Evolutionary conservation across 192 early-diverging fungal genomes (phyloP).

Genomic region (Coemansia sp.): DNA sequence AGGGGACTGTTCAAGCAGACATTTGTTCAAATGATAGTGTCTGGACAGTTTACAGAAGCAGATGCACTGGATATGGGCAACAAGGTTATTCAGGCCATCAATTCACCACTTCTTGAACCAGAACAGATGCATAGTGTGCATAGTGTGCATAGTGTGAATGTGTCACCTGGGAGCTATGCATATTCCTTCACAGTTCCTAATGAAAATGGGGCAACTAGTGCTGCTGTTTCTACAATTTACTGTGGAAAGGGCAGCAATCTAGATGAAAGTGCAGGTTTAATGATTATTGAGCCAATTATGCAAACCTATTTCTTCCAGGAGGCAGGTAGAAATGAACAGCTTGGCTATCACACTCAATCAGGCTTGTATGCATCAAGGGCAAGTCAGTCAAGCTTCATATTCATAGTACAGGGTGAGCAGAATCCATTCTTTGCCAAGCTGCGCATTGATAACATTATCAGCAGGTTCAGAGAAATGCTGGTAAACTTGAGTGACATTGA

Average conservation of each 20-base stretch:
- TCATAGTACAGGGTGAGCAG: slow-evolving; percentile 80
- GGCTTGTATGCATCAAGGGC: not conserved
- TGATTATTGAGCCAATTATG: slow-evolving; percentile 69
- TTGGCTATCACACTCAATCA: slow-evolving; percentile 57
- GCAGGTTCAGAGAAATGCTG: slow-evolving; percentile 34
- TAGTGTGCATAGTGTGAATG: not conserved
- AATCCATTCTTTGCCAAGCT: slow-evolving; percentile 75
- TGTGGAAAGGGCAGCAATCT: slow-evolving; percentile 65
- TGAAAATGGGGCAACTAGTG: slow-evolving; percentile 76
- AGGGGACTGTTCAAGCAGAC: slow-evolving; percentile 65
- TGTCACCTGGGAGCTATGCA: slow-evolving; percentile 29
- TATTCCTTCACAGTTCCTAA: slow-evolving; percentile 48
- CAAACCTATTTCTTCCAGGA: slow-evolving; percentile 84
- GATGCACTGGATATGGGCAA: slow-evolving; percentile 61
- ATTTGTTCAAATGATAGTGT: slow-evolving; percentile 71
- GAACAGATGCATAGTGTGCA: slow-evolving; percentile 2
- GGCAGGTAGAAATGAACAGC: slow-evolving; percentile 83
- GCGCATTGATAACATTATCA: slow-evolving; percentile 76
- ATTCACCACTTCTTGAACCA: slow-evolving; percentile 54
- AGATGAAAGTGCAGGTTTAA: slow-evolving; percentile 56
- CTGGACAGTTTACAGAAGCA: slow-evolving; percentile 71
- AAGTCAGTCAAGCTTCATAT: slow-evolving; percentile 44
- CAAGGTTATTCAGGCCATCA: slow-evolving; percentile 56
- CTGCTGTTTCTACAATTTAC: slow-evolving; percentile 73
- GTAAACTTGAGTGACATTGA: slow-evolving; percentile 31